Conservation (phyloP, 2,329 filamentous ascomycete species). For the Thelonectria rubi region DNA sequence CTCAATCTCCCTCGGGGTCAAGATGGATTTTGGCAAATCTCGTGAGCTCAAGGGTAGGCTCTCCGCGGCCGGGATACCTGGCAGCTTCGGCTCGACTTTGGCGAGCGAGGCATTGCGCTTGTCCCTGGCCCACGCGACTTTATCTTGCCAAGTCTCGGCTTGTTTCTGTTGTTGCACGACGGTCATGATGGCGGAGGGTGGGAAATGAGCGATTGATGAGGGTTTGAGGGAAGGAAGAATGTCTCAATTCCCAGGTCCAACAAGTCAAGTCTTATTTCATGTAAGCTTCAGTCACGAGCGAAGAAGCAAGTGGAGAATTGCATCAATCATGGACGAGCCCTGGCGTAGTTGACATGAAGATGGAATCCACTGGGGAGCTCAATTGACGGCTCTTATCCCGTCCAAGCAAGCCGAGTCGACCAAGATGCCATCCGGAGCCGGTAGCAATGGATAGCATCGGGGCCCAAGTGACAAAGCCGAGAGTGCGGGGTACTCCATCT, state of each 20-base stretch:
- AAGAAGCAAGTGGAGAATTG: background rate
- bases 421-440: too few species aligned
- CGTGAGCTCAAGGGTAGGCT: conserved; percentile 36
- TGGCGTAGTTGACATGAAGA: conserved; percentile 5
- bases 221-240: background rate
- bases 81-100: conserved; percentile 40
- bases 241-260: background rate
- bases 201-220: background rate
- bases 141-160: conserved; percentile 19
- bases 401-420: too few species aligned
- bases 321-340: background rate
- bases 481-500: background rate
- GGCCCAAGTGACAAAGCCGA: conserved; percentile 8
- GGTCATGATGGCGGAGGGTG: conserved; percentile 4
- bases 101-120: conserved; percentile 37
- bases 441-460: conserved; percentile 11
- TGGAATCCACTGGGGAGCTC: background rate
- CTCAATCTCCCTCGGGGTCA: conserved; percentile 41
- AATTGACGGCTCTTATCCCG: too few species aligned
- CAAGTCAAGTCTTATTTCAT: background rate
- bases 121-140: conserved; percentile 20
- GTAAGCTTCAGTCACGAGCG: background rate
- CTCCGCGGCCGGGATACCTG: conserved; percentile 32
- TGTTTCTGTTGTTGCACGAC: background rate
- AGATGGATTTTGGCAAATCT: conserved; percentile 31